A percentile compares a stretch with the other conserved stretches of the same genome.
Conservation (phyloP, 805 yeast genomes). For the Huiozyma sinensis region DNA sequence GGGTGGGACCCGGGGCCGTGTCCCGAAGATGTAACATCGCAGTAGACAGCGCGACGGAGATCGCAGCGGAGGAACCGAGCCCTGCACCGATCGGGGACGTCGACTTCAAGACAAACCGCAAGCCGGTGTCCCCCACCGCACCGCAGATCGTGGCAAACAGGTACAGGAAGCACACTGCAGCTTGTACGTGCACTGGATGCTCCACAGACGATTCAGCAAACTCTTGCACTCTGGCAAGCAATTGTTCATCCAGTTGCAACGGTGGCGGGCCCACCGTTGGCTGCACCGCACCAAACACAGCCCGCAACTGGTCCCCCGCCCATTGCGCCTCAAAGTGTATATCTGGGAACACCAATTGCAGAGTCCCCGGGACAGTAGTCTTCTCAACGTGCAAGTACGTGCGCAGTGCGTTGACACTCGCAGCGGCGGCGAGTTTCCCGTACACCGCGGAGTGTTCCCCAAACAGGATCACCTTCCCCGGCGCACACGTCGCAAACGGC, state of each 20-base stretch:
- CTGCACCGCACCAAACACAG: background rate
- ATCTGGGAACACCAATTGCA: constrained; percentile 75
- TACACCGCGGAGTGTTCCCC: constrained; percentile 97
- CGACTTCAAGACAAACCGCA: constrained; percentile 59
- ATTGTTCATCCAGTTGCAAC: background rate
- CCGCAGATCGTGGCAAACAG: constrained; percentile 53
- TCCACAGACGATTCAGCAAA: constrained; percentile 10
- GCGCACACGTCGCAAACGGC: constrained; percentile 79
- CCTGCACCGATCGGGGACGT: constrained; percentile 96
- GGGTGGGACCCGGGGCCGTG: constrained; percentile 28
- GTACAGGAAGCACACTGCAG: constrained; percentile 79
- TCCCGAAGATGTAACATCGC: constrained; percentile 43
- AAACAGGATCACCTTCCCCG: constrained; percentile 90
- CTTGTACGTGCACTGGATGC: constrained; percentile 54
- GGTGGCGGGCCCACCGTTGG: background rate
- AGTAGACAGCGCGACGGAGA: constrained; percentile 72
- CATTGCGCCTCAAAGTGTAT: constrained; percentile 57
- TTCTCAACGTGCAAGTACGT: constrained; percentile 61
- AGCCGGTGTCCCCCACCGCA: constrained; percentile 31
- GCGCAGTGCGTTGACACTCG: constrained; percentile 69
- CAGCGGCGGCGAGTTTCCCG: constrained; percentile 90
- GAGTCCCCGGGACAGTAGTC: constrained; percentile 27
- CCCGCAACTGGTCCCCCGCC: constrained; percentile 27
- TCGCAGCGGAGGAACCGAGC: constrained; percentile 86
- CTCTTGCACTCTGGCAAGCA: background rate